These are phyloP conservation scores for Pseudonitzschia multistriata DNA, from an alignment of 108 stramenopile species.

Conservation along the genomic window DNA sequence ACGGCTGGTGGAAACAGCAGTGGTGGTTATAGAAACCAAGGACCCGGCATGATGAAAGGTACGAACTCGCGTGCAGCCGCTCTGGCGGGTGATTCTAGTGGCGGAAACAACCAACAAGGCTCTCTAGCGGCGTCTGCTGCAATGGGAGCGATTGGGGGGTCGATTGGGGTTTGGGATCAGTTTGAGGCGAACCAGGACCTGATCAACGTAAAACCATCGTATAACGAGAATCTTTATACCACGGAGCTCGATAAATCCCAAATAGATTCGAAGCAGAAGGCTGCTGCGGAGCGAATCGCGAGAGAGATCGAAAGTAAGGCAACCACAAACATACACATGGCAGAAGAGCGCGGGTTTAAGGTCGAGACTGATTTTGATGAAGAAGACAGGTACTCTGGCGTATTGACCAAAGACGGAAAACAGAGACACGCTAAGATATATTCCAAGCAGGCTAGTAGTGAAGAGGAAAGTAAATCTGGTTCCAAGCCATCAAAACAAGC, in stretches of 20 bases:
- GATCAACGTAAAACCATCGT: slow-evolving; percentile 87
- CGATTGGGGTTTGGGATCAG: slow-evolving; percentile 87
- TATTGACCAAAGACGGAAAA: slow-evolving; percentile 61
- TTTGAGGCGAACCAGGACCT: slow-evolving; percentile 85
- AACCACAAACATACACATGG: slow-evolving; percentile 85
- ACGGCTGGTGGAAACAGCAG: slow-evolving; percentile 33
- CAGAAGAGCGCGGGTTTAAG: slow-evolving; percentile 89
- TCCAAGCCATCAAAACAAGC: slow-evolving; percentile 11
- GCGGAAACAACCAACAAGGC: slow-evolving; percentile 11
- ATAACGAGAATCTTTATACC: slow-evolving; percentile 96
- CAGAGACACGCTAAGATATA: slow-evolving; percentile 34
- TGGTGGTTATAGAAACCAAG: slow-evolving; percentile 3
- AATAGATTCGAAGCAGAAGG: slow-evolving; percentile 56
- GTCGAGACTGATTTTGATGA: slow-evolving; percentile 79
- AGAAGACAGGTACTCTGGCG: slow-evolving; percentile 88
- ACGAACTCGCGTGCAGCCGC: slow-evolving; percentile 24
- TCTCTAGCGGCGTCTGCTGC: slow-evolving; percentile 21
- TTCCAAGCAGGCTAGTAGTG: not conserved
- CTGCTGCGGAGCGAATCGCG: slow-evolving; percentile 86
- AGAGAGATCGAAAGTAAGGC: slow-evolving; percentile 82
- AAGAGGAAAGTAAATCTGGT: not conserved
- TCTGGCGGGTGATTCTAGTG: slow-evolving; percentile 17
- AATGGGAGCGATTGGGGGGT: slow-evolving; percentile 41
- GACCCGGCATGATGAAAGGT: not conserved
- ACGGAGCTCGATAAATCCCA: slow-evolving; percentile 78